phyloP scores from a whole-genome alignment of 106 monocot genomes.

The Vanilla planifolia region DNA sequence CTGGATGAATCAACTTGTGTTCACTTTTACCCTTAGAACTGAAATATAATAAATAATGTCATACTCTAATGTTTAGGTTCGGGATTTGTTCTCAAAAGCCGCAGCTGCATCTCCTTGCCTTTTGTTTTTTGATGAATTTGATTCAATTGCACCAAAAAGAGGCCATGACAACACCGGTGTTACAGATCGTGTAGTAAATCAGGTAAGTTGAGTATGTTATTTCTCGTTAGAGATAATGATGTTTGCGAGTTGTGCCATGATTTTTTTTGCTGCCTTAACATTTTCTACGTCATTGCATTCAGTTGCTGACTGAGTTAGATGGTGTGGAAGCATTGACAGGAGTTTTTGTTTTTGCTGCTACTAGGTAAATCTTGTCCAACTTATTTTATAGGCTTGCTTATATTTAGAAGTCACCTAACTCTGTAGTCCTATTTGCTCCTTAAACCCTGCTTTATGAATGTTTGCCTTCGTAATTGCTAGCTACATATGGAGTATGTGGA shows the following conservation, averaged over 20 bases:
- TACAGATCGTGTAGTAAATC: conserved; percentile 99
- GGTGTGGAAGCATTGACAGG: conserved; percentile 94
- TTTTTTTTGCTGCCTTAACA: conserved; percentile 4
- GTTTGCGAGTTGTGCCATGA: neutral
- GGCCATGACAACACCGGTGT: conserved; percentile 98
- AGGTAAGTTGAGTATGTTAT: conserved; percentile 38
- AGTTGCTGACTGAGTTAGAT: conserved; percentile 97
- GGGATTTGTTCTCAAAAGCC: conserved; percentile 91
- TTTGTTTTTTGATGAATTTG: conserved; percentile 98
- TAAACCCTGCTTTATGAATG: neutral
- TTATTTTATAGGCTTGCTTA: neutral
- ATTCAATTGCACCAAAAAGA: conserved; percentile 94
- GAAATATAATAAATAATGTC: conserved; percentile 1
- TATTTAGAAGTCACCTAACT: neutral
- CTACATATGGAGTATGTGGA: neutral
- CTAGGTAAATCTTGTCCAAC: conserved; percentile 49
- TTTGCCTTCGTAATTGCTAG: neutral
- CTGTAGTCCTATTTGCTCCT: neutral
- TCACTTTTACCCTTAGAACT: neutral
- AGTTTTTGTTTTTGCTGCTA: conserved; percentile 99
- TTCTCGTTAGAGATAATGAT: too few relatives aligned
- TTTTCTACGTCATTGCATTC: conserved; percentile 12
- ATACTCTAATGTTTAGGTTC: conserved; percentile 50
- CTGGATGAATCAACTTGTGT: neutral
- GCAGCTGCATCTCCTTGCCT: conserved; percentile 91